Percentiles rank a stretch among this genome's conserved stretches.
phyloP scores from a whole-genome alignment of 2,329 filamentous ascomycete genomes.

The Ceratocystis albifundus region DNA sequence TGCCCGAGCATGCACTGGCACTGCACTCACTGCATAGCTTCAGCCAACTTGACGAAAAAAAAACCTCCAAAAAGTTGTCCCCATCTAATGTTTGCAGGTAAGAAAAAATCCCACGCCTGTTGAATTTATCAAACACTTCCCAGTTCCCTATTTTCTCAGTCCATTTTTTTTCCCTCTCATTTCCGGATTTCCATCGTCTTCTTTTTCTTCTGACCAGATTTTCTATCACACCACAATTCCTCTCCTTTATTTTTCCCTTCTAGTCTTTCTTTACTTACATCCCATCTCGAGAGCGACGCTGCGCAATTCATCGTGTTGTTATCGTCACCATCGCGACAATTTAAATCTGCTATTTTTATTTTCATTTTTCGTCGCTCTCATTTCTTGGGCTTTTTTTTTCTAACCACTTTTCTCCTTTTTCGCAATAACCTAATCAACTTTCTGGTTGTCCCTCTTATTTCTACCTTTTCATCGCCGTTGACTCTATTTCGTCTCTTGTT shows the following conservation, averaged over 20 bases:
- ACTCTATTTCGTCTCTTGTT: neutral
- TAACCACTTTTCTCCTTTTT: too few species aligned
- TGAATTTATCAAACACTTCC: constrained; percentile 14
- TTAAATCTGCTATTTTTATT: neutral
- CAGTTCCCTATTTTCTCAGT: constrained; percentile 14
- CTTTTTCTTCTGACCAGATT: neutral
- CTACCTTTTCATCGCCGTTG: too few species aligned
- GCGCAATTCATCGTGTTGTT: neutral
- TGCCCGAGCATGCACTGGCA: neutral
- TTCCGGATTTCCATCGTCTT: constrained; percentile 14
- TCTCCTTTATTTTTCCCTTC: constrained; percentile 11
- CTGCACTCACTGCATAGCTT: neutral
- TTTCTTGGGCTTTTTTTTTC: neutral
- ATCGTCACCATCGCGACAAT: neutral
- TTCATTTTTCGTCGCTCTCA: neutral
- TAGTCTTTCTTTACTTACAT: neutral
- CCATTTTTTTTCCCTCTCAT: constrained; percentile 13
- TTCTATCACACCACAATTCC: constrained; percentile 1
- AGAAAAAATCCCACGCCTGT: constrained; percentile 9
- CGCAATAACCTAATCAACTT: too few species aligned
- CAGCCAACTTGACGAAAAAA: neutral
- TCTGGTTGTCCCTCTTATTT: too few species aligned
- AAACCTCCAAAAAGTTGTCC: constrained; percentile 8
- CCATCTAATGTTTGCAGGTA: constrained; percentile 5
- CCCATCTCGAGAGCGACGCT: neutral